Evolutionary conservation across 2,329 filamentous ascomycete species (phyloP), one percentile per base, ranked within the genome.

Genomic region (Fusarium tupiense): DNA sequence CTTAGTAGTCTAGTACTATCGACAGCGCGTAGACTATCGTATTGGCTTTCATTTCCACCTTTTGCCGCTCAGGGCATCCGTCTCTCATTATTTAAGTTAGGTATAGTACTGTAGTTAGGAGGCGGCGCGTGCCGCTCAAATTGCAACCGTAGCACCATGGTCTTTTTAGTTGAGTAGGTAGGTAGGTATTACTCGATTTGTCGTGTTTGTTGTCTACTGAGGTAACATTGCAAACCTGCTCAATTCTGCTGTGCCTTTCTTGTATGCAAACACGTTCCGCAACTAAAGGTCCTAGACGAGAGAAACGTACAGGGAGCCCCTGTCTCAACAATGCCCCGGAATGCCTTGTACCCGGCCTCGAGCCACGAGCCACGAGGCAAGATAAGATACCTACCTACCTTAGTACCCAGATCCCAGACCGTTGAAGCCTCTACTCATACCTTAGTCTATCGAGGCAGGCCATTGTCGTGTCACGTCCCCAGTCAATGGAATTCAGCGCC

Each of bases 301-400:
- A 52, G 69, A 60, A 70, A 66, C 57, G 64, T 37, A 26, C 49
- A 65, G 64, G 67, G 52, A 50, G 38, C 71, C 69, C 71, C 59
- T 66, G 68, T 63, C 61, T 71, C 46, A 59, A 64, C 31, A 61
- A 64, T 64, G 52, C 58, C 67, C 61, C 72, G 68, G 72, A 62
- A 70, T 64, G 63, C 52, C 67, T 68, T 75, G 73, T 41, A 69
- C 56, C 67, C 38, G 67, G 54, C 62, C 33, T 40, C 50, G 57
- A 72, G 63, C 73, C 73, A 76, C 73, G 73, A 72, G 63, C 73
- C 73, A 76, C 73, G 73, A 75, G 73, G 71, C 62, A 66, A 61
- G 50, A 61, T 58, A 66, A 61, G 50, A 61, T 58, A 35, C 16
- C 14, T 58, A 35, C 16, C 14, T 35, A 35, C 33, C 33, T 35